Percentiles rank a stretch among this genome's conserved stretches.
Evolutionary conservation across 192 early-diverging fungal species (phyloP).

Genomic region (Diversispora eburnea): DNA sequence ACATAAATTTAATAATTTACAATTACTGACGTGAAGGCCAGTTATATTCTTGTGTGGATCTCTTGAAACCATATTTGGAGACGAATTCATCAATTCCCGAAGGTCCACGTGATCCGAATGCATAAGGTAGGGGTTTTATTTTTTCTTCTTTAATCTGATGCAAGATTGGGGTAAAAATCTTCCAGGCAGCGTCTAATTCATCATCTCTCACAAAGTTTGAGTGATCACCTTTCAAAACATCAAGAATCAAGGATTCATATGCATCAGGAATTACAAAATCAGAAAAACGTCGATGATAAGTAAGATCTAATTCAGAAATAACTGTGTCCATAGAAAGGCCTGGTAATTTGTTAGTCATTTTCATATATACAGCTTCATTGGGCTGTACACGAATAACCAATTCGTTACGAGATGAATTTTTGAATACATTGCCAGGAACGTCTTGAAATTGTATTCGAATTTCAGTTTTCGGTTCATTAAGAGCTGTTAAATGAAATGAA

Average conservation of each 20-base stretch:
- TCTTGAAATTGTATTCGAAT: constrained; percentile 97
- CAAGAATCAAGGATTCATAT: constrained; percentile 93
- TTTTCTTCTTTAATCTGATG: constrained; percentile 65
- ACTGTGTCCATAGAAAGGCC: constrained; percentile 81
- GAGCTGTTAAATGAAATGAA: constrained; percentile 42
- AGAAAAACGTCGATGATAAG: constrained; percentile 85
- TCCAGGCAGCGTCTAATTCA: constrained; percentile 95
- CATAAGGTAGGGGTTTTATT: constrained; percentile 62
- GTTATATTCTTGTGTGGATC: constrained; percentile 39
- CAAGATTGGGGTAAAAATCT: constrained; percentile 94
- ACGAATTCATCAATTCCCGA: constrained; percentile 73
- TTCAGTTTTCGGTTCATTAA: constrained; percentile 90
- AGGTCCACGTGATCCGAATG: constrained; percentile 83
- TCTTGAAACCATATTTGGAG: constrained; percentile 50
- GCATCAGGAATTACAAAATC: constrained; percentile 94
- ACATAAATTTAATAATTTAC: constrained; percentile 1
- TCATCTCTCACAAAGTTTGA: constrained; percentile 93
- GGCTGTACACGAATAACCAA: constrained; percentile 94
- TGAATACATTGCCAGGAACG: constrained; percentile 80
- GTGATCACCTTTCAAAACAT: constrained; percentile 88
- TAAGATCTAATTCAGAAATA: constrained; percentile 91
- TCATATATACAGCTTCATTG: constrained; percentile 93
- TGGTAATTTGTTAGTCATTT: constrained; percentile 93
- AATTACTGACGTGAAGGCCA: constrained; percentile 41
- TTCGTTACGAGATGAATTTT: constrained; percentile 82